Base-by-base conservation (phyloP, 2,329 filamentous ascomycete genomes). In the Arthroderma sp. region DNA sequence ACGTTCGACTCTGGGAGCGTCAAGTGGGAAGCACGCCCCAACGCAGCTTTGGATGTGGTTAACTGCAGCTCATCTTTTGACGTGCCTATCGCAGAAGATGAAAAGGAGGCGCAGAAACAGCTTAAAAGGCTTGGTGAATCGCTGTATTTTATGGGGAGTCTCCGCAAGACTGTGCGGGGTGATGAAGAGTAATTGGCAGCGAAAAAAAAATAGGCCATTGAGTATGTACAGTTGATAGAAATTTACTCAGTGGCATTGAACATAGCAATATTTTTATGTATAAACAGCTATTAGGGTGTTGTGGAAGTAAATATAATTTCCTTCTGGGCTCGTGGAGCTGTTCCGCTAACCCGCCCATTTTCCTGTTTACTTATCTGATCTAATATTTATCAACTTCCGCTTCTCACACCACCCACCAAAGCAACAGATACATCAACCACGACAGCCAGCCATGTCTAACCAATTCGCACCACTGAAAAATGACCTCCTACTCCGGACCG, bases 401-500 rank as follows among this genome's bases (percentile, higher is more conserved):
- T 11, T 19, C 11, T 28, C 41, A 47, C 23, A 17, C 28, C 4
- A 31, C 47, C 47, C 25, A 17, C 33, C 6, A 15, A n/a, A n/a
- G n/a, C 17, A 54, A 2, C 51, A 21, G 8, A 21, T 38, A n/a
- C n/a, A 23, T 17, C 31, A 3, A 28, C 5, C 17, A 9, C 13
- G 23, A 28, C 25, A 55, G 23, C 23, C n/a, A 31, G 53, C 54
- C 53, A 63, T 62, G 62, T 58, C 61, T 28, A 56, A 59, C 43
- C 58, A 59, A 66, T 96, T 96, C 66, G 83, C 85, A 66, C 88
- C 90, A 58, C 76, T 97, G 71, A 84, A 94, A 75, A 98, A 98
- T 73, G 91, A 98, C 69, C 77, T 97, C 65, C 79, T 98, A 68
- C 78, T 98, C 59, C 84, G 93, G 70, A 88, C 91, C 65, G 93